Evolutionary conservation across 2,329 filamentous ascomycete species (phyloP), one percentile per base, ranked within the genome.

Genomic region (Sclerotinia trifoliorum): DNA sequence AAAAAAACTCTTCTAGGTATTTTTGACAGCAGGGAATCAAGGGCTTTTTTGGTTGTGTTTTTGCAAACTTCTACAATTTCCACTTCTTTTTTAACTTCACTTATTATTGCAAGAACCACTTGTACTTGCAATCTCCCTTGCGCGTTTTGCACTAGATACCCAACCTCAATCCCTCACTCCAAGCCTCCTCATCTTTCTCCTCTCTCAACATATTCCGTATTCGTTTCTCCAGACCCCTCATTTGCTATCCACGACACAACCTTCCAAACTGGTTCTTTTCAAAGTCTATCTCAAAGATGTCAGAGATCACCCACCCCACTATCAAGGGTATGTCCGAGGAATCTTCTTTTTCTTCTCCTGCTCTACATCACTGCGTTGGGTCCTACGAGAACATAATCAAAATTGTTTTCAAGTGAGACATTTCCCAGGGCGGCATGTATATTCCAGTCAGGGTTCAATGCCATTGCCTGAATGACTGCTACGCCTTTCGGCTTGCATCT

Each of bases 271-370:
- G 17, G 24, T 39, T 56, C 15, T 67, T 60, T 15, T 39, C 39
- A 42, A 55, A 56, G 49, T 15, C 65, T 32, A 21, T 42, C 54
- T 26, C 46, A 51, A 72, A 65, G 21, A 86, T 85, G 84, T 80
- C 81, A 73, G 84, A 86, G 73, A 84, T 86, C 75, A 81, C 80
- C 69, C 85, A 87, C 80, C 78, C 79, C 75, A 87, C 84, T 77
- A 86, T 86, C 80, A 80, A 86, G 80, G 84, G 84, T 86, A 81
- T 71, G 83, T 81, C 49, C 4, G 48, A 63, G 29, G 48, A 42
- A 29, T 35, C 21, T n/a, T 29, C n/a, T 26, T 63, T 19, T 39
- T 32, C n/a, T 32, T 46, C 60, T 29, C 26, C 15, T 46, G 7
- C 26, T 46, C 42, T 26, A 19, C 29, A 32, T 46, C 24, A 21